phyloP scores from a whole-genome alignment of 306 rosid genomes.

The Dryas alaskensis region DNA sequence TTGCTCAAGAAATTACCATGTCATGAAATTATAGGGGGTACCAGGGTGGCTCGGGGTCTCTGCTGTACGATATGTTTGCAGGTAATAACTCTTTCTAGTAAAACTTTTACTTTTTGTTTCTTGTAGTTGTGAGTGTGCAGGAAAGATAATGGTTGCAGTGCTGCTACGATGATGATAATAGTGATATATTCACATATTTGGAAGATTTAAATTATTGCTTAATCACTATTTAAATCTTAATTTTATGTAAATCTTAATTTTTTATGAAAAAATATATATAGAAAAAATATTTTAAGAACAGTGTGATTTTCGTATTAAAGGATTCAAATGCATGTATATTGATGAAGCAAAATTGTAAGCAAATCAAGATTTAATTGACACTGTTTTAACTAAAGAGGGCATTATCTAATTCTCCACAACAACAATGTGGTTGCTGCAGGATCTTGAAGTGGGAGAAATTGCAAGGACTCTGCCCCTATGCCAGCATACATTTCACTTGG shows the following conservation, averaged over 20 bases:
- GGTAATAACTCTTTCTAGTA: constrained; percentile 36
- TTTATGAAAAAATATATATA: neutral
- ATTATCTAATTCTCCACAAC: neutral
- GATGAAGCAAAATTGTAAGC: neutral
- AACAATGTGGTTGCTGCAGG: constrained; percentile 37
- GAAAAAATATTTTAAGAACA: neutral
- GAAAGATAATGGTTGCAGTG: neutral
- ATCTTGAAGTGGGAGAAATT: constrained; percentile 59
- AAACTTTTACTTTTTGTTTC: neutral
- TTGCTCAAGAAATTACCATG: constrained; percentile 54
- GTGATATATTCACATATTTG: neutral
- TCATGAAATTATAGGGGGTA: constrained; percentile 49
- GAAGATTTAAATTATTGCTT: neutral
- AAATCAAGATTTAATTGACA: neutral
- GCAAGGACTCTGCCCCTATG: constrained; percentile 65
- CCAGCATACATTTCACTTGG: constrained; percentile 66
- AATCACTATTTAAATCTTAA: neutral
- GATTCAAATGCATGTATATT: neutral
- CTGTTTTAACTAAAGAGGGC: neutral
- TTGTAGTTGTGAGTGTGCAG: neutral
- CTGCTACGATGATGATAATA: neutral
- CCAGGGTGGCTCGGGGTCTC: constrained; percentile 40
- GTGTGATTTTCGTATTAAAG: neutral
- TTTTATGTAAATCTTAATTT: neutral
- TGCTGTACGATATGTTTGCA: constrained; percentile 75